Conservation (phyloP, 192 early-diverging fungal genomes). For the Blastocladiella britannica region DNA sequence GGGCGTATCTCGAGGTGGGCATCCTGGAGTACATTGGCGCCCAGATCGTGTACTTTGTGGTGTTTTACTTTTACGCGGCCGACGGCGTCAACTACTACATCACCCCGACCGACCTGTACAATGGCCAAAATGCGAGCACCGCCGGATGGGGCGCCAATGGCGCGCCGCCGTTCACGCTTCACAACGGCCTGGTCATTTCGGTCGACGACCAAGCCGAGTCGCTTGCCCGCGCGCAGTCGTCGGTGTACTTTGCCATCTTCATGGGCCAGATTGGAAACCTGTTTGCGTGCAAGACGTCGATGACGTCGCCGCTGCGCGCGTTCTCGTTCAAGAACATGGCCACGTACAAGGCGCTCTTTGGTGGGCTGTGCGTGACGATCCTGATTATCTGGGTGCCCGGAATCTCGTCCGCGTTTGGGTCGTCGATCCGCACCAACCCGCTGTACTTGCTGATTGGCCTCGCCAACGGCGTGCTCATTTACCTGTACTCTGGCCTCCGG, state of each 20-base stretch:
- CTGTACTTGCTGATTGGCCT: not conserved
- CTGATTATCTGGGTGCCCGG: not conserved
- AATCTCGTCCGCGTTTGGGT: not conserved
- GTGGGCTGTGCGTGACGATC: too few species aligned
- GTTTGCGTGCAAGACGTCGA: constrained; percentile 73
- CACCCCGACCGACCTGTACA: constrained; percentile 13
- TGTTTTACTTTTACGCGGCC: constrained; percentile 36
- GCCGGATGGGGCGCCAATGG: not conserved
- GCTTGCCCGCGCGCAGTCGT: constrained; percentile 56
- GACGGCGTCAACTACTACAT: constrained; percentile 19
- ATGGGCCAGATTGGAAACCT: constrained; percentile 85
- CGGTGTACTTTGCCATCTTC: constrained; percentile 53
- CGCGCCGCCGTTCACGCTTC: constrained; percentile 12
- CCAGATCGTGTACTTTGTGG: constrained; percentile 55
- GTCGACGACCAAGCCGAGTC: constrained; percentile 40
- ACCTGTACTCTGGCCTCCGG: not conserved
- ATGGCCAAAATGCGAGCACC: constrained; percentile 14
- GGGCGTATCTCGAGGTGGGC: constrained; percentile 73
- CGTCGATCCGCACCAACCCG: not conserved
- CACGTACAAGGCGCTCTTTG: constrained; percentile 33
- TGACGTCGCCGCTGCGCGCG: constrained; percentile 50
- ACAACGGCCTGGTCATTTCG: constrained; percentile 13
- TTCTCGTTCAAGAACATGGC: constrained; percentile 62
- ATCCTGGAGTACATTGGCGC: constrained; percentile 53
- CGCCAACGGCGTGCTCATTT: not conserved